Evolutionary conservation across 257 asterid genomes (phyloP).

Genomic region (Verbena officinalis): DNA sequence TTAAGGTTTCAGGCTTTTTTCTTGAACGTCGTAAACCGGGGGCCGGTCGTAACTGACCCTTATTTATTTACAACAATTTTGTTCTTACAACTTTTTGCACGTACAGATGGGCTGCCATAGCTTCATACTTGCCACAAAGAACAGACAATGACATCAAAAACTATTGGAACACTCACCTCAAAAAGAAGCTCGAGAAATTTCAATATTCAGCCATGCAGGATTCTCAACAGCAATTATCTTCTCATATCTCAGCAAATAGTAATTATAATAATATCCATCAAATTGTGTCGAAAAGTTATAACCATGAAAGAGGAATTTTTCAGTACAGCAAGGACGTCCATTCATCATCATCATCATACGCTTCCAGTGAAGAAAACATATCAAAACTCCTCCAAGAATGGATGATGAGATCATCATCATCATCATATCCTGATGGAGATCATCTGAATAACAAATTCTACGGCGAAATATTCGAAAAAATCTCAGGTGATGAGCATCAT

Average conservation of each 20-base stretch:
- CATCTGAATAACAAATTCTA: background rate
- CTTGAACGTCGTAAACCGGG: too few species aligned
- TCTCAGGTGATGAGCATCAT: background rate
- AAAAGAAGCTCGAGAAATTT: constrained; percentile 73
- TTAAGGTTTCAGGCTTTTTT: too few species aligned
- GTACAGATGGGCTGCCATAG: constrained; percentile 97
- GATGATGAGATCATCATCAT: constrained; percentile 64
- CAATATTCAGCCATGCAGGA: constrained; percentile 36
- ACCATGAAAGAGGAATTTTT: too few species aligned
- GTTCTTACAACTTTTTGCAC: background rate
- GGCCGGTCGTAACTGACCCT: too few species aligned
- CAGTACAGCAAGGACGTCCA: constrained; percentile 4
- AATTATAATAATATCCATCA: constrained; percentile 19
- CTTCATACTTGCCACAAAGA: constrained; percentile 88
- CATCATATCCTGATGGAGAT: background rate
- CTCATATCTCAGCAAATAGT: background rate
- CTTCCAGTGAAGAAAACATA: constrained; percentile 83
- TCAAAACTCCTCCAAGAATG: constrained; percentile 81
- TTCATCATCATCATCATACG: constrained; percentile 49
- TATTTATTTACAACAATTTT: too few species aligned
- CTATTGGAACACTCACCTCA: constrained; percentile 91
- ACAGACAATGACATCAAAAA: constrained; percentile 95
- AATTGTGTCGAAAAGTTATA: constrained; percentile 27
- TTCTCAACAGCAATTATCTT: constrained; percentile 22
- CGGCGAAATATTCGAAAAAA: background rate